A percentile compares a stretch with the other conserved stretches of the same genome.
These are phyloP conservation scores for Echites panduratus DNA, from an alignment of 257 asterid species.

Conservation along the genomic window DNA sequence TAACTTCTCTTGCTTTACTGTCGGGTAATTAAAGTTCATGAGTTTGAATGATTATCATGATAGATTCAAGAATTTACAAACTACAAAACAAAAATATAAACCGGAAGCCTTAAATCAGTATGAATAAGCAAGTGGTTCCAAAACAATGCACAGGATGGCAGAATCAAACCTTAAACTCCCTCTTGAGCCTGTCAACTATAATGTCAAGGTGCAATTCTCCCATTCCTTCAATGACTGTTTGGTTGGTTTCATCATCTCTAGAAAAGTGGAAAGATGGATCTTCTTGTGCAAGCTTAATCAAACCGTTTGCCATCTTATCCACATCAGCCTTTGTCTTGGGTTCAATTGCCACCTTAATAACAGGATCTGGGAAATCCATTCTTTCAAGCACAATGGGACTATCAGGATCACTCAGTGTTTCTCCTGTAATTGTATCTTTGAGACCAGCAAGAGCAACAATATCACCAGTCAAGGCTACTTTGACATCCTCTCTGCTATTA, in stretches of 20 bases:
- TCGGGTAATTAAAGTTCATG: not conserved
- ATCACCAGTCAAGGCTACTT: constrained; percentile 78
- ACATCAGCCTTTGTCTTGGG: constrained; percentile 95
- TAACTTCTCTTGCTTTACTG: not conserved
- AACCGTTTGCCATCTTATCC: constrained; percentile 89
- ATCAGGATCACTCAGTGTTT: constrained; percentile 78
- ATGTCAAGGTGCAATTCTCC: constrained; percentile 96
- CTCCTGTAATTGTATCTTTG: constrained; percentile 92
- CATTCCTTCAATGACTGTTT: constrained; percentile 98
- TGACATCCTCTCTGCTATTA: constrained; percentile 88
- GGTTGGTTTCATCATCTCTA: constrained; percentile 87
- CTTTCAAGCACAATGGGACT: constrained; percentile 82
- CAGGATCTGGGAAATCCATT: constrained; percentile 99
- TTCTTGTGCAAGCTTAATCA: constrained; percentile 91
- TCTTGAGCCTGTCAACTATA: constrained; percentile 92
- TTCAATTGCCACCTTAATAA: constrained; percentile 95
- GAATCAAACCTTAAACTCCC: constrained; percentile 75
- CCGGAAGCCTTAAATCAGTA: too few species aligned
- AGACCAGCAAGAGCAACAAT: constrained; percentile 95
- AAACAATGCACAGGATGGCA: not conserved
- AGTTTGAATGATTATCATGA: not conserved
- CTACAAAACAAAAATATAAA: too few species aligned
- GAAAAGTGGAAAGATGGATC: constrained; percentile 98
- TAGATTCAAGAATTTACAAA: too few species aligned
- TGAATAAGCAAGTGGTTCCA: not conserved